Conservation (phyloP, 345 rosid species). For the Turnera subulata region DNA sequence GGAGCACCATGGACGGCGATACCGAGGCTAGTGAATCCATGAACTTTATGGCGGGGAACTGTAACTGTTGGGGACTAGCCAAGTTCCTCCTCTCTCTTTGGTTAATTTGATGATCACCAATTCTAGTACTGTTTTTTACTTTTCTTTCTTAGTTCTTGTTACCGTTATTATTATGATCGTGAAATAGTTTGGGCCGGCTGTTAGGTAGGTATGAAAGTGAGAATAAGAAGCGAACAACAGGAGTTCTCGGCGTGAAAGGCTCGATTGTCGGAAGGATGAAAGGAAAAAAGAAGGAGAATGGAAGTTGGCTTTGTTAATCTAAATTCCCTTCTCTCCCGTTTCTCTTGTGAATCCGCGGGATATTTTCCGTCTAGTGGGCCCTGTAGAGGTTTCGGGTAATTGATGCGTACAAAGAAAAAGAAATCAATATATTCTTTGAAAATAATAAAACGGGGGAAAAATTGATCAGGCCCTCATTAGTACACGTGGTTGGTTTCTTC, state of each 20-base stretch:
- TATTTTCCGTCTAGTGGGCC: slow-evolving; percentile 17
- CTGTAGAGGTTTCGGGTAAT: slow-evolving; percentile 1
- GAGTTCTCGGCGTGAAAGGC: slow-evolving; percentile 27
- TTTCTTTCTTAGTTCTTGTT: too few species aligned
- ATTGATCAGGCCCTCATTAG: background rate
- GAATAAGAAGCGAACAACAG: slow-evolving; percentile 1
- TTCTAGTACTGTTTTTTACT: too few species aligned
- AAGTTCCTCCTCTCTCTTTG: background rate
- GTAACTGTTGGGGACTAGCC: background rate
- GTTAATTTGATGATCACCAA: too few species aligned
- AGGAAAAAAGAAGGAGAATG: slow-evolving; percentile 1
- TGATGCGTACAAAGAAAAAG: slow-evolving; percentile 7
- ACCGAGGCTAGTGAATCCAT: slow-evolving; percentile 73
- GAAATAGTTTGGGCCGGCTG: too few species aligned
- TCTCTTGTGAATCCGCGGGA: background rate
- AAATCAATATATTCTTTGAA: too few species aligned
- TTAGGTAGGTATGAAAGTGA: background rate
- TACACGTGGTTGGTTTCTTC: slow-evolving; percentile 17
- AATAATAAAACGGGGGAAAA: too few species aligned
- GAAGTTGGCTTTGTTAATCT: slow-evolving; percentile 17
- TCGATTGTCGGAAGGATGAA: background rate
- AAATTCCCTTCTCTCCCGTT: too few species aligned
- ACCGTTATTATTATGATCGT: too few species aligned
- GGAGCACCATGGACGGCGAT: slow-evolving; percentile 81
- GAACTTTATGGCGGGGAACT: too few species aligned